Evolutionary conservation across 73 alveolate genomes (phyloP), one percentile per base, ranked within the genome.

Genomic region (Paramecium bursaria): DNA sequence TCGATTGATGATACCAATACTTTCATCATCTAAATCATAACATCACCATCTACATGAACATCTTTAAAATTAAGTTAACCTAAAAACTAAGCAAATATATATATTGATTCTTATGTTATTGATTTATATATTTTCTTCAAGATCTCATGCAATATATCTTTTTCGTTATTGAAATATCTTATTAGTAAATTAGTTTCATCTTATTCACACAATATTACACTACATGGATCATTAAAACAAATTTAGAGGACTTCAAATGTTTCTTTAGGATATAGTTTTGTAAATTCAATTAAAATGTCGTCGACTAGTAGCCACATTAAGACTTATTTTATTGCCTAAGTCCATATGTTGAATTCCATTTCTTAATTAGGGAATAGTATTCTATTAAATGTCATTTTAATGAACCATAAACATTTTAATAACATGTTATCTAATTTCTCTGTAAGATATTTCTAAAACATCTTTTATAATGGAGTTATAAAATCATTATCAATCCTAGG

Each of bases 401-500:
- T 67, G 27, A 33, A 67, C 82, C 82, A 67, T 7, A 67, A 42
- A 2, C 57, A 67, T 42, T 67, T 67, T 19, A 67, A 19, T 67
- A 67, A 14, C 82, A 67, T 67, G 4, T 67, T 21, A 21, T 67
- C 23, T 39, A 39, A 15, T n/a, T 11, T 10, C 3, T 29, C 44
- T 42, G 33, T 35, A 35, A 67, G 22, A 67, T 39, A 67, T n/a
- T 42, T 31, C 15, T 53, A 67, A 10, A 39, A 67, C 55, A 67
- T 35, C 39, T 67, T 67, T 42, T 67, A 42, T 67, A 67, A 67
- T 35, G 82, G 82, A 13, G 82, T 67, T 4, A 67, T 67, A 19
- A 25, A 67, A 67, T 67, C 82, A 67, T 67, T 44, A 35, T 67
- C 82, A 14, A 67, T 67, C 17, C 82, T 42, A 39, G 82, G 82